Base-by-base conservation (phyloP, 768 basidiomycete genomes). In the Collybia mongolica region DNA sequence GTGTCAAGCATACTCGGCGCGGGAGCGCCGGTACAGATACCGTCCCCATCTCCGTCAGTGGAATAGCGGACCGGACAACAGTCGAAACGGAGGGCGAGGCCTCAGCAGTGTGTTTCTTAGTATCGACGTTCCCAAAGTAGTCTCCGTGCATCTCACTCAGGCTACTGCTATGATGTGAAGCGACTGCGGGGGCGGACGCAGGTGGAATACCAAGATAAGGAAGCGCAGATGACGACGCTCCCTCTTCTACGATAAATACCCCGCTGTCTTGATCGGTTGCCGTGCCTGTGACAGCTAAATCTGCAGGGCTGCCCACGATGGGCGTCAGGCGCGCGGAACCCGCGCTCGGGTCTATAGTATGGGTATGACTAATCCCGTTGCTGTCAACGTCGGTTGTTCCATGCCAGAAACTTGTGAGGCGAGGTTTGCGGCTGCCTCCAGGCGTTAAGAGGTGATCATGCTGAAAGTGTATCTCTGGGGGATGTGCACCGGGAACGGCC, bases 321-420 rank as follows among this genome's bases (percentile, higher is more conserved):
- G 35, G 22, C 5, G 45, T 19, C 24, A 47, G 46, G 42, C 39
- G 47, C 19, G 36, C 6, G 11, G 37, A 45, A 23, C 26, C 40
- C 0, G 28, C 39, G 26, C 14, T 38, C 46, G 17, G 18, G 18
- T 17, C 36, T 20, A 22, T 23, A 8, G n/a, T 35, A 32, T 32
- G 32, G 7, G n/a, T 35, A 32, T 32, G 32, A 9, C 32, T 32
- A 12, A 32, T 32, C 14, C 55, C 39, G 35, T 46, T 55, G 23
- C 75, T 65, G n/a, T 76, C 77, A 5, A 89, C 75, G 56, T 88
- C 86, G 28, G 77, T 82, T 5, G 86, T 89, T 15, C 85, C 86
- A 51, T 89, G 76, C 89, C 89, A 91, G 56, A 90, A 91, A 48
- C 82, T 83, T 38, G 78, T 77, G 23, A 88, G 64, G 23, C 85